phyloP scores from a whole-genome alignment of 1,284 basidiomycete genomes.

The Peniophora sp. region DNA sequence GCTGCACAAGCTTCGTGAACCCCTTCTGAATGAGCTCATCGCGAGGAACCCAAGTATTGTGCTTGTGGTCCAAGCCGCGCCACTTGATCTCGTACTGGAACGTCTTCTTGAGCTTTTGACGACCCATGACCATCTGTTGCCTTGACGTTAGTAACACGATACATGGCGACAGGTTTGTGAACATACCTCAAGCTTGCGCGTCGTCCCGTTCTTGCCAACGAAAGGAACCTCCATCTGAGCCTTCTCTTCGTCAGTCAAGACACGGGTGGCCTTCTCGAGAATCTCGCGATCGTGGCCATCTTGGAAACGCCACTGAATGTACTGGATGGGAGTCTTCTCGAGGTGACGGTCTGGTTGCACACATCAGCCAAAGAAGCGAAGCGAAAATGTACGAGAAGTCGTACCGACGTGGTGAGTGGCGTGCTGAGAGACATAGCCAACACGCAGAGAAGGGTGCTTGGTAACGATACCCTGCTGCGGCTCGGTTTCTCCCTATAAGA shows the following conservation, averaged over 20 bases:
- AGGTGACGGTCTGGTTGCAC: constrained; percentile 69
- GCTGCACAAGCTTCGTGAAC: constrained; percentile 86
- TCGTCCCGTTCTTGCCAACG: constrained; percentile 87
- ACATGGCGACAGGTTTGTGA: constrained; percentile 1
- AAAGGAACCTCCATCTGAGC: constrained; percentile 81
- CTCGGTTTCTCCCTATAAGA: constrained; percentile 78
- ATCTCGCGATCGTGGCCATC: constrained; percentile 97
- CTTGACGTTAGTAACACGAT: constrained; percentile 2
- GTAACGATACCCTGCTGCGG: constrained; percentile 93
- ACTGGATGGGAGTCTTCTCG: constrained; percentile 92
- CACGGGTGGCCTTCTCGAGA: constrained; percentile 88
- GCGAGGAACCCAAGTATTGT: constrained; percentile 92
- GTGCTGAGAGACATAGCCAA: constrained; percentile 98
- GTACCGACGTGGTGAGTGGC: constrained; percentile 90
- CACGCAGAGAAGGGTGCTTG: constrained; percentile 93
- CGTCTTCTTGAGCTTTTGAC: constrained; percentile 96
- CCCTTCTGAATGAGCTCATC: constrained; percentile 87
- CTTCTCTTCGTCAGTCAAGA: constrained; percentile 85
- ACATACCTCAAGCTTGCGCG: constrained; percentile 82
- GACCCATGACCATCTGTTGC: constrained; percentile 79
- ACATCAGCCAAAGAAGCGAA: constrained; percentile 4
- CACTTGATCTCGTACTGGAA: constrained; percentile 98
- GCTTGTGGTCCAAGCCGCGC: constrained; percentile 87
- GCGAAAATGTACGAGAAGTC: constrained; percentile 9
- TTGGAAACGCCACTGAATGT: constrained; percentile 99